A percentile compares a stretch with the other conserved stretches of the same genome.
Evolutionary conservation across 179 eudicot genomes (phyloP).

Genomic region (Corrigiola litoralis): DNA sequence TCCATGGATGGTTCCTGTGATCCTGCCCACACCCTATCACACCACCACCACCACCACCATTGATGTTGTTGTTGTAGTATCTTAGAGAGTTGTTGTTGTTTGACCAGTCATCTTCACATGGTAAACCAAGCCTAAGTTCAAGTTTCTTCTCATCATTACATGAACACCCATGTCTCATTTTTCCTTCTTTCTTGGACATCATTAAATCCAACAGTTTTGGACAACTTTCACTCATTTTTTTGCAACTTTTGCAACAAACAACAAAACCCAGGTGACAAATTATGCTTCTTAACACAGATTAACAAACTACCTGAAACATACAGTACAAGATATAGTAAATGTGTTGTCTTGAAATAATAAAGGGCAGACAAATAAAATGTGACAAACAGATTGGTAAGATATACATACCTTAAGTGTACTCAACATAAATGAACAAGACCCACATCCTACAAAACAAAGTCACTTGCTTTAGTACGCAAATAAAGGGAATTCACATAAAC

Average conservation of each 20-base stretch:
- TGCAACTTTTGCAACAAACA: neutral
- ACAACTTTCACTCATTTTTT: constrained; percentile 27
- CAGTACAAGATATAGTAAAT: neutral
- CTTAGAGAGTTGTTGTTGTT: constrained; percentile 2
- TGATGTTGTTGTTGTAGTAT: constrained; percentile 2
- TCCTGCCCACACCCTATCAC: constrained; percentile 6
- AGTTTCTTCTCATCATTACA: constrained; percentile 53
- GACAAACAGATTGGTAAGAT: neutral
- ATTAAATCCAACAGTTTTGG: constrained; percentile 61
- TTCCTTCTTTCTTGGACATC: constrained; percentile 26
- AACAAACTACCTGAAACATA: constrained; percentile 15
- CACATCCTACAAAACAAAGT: constrained; percentile 31
- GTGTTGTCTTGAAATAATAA: neutral
- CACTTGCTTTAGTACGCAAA: neutral
- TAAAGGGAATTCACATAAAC: constrained; percentile 7
- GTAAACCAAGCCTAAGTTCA: constrained; percentile 83
- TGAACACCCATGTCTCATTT: constrained; percentile 16
- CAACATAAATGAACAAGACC: constrained; percentile 24
- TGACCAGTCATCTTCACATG: constrained; percentile 39
- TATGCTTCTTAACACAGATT: neutral
- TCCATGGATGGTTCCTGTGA: constrained; percentile 23
- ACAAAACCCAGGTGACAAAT: constrained; percentile 10
- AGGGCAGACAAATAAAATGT: neutral
- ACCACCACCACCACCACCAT: constrained; percentile 1
- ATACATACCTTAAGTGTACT: constrained; percentile 21